Base-by-base conservation (phyloP, 2,329 filamentous ascomycete genomes). In the Aspergillus ochraceus region DNA sequence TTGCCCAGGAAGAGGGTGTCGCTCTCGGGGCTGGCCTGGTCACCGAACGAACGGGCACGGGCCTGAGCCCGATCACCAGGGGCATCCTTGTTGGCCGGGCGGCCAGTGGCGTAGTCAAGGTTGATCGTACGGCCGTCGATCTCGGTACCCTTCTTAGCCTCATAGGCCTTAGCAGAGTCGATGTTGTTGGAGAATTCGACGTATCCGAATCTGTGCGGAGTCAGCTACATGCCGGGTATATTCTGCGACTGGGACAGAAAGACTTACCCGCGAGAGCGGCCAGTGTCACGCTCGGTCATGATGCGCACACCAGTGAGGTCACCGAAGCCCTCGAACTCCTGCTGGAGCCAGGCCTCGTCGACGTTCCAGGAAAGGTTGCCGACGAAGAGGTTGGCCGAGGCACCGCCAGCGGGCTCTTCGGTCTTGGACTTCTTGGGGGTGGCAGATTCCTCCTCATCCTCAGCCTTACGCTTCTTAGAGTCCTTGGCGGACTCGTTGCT, bases 1-100 rank as follows among this genome's bases (percentile, higher is more conserved):
- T 97, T 97, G 71, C 92, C 93, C 66, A 97, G 87, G 79, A 95
- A 97, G 61, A 97, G 85, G 47, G 93, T 97, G 67, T 93, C 90
- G 74, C 88, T 90, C 75, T 91, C 89, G 64, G 90, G 86, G 82
- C 89, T 93, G 73, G 88, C 81, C 68, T 86, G 83, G 77, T 97
- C 93, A 66, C 93, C 93, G 75, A 88, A 94, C 73, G 68, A 73
- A 59, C 79, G 73, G 59, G 79, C 78, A 62, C 80, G 80, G 60
- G 70, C 69, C 65, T 81, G 76, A 67, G 88, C 86, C 51, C 88
- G 86, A 66, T 89, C 84, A 65, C 86, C 62, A 82, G 68, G 60
- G 65, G 60, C 57, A 39, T 81, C 79, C 52, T 83, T 80, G 66
- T 81, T 80, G 69, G 85, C 80, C 65, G 86, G 81, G 61, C 88